These are phyloP conservation scores for Aspergillus cristatus DNA, from an alignment of 495 filamentous ascomycete species.

Conservation along the genomic window DNA sequence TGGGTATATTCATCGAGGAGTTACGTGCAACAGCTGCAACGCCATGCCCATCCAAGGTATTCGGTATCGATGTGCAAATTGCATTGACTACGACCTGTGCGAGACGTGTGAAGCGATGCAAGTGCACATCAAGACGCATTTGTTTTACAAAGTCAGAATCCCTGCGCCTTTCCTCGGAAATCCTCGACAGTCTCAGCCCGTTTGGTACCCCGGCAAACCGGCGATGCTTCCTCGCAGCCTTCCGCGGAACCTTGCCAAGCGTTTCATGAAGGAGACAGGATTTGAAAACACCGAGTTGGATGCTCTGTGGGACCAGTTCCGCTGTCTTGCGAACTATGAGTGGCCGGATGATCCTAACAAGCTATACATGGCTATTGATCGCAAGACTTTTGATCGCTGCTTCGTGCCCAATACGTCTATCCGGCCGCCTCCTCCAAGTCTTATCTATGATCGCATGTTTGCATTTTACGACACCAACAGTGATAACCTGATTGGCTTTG, in stretches of 20 bases:
- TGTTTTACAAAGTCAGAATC: slow-evolving; percentile 88
- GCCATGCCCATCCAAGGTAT: slow-evolving; percentile 83
- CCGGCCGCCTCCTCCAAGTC: slow-evolving; percentile 67
- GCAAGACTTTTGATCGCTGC: slow-evolving; percentile 81
- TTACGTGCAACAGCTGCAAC: slow-evolving; percentile 81
- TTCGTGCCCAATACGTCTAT: slow-evolving; percentile 75
- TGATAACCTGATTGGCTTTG: slow-evolving; percentile 86
- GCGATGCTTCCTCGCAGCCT: slow-evolving; percentile 54
- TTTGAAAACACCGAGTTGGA: slow-evolving; percentile 81
- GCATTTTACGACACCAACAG: slow-evolving; percentile 87
- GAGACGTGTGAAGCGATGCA: slow-evolving; percentile 80
- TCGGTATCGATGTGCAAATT: slow-evolving; percentile 86
- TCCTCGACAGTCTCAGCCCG: slow-evolving; percentile 59
- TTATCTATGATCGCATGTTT: slow-evolving; percentile 94
- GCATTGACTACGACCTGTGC: slow-evolving; percentile 84
- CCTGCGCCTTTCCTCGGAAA: slow-evolving; percentile 61
- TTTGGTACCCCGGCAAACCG: slow-evolving; percentile 89
- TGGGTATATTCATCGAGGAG: slow-evolving; percentile 89
- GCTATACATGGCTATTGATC: slow-evolving; percentile 75
- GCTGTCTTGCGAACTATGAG: slow-evolving; percentile 76
- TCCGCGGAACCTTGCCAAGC: slow-evolving; percentile 50
- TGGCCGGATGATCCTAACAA: slow-evolving; percentile 76
- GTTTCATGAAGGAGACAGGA: slow-evolving; percentile 59
- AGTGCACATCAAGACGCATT: slow-evolving; percentile 81
- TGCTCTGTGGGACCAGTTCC: slow-evolving; percentile 93